Evolutionary conservation across 768 basidiomycete genomes (phyloP), one percentile per base, ranked within the genome.

Genomic region (Hericium rajendrae): DNA sequence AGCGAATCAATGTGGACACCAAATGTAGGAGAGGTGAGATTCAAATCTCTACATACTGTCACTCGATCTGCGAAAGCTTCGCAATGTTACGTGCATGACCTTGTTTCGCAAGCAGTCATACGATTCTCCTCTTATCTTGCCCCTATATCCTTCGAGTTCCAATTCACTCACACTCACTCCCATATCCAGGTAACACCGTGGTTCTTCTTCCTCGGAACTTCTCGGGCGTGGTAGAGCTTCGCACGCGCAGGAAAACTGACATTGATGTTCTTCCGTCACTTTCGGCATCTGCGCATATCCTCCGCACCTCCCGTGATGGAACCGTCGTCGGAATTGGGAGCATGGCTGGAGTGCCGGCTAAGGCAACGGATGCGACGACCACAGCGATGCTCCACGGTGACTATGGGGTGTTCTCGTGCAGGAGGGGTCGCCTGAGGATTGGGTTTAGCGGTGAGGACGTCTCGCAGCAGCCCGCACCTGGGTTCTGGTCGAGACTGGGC

Each of bases 391-490:
- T 15, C 28, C 48, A 20, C 15, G 57, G 54, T 8, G 61, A 62
- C 48, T 52, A 40, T 16, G 61, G 54, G 41, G 50, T 54, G 51
- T 38, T 62, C 11, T 38, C 20, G 37, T 56, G 56, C 32, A 60
- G 61, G 37, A 57, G 22, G 40, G 61, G 57, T 4, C 54, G 32
- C 28, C 51, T 62, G 24, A 49, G 56, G 54, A 39, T 62, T 15
- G 62, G 62, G 15, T 62, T 54, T 26, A 62, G 60, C 38, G 60
- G 59, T 13, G 62, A 60, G 55, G 62, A 62, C 32, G 24, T 43
- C 32, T 48, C 51, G 38, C 16, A 6, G 3, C 53, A 56, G 40
- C 26, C 54, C 22, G 50, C 22, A 37, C 26, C 26, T 26, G 32
- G 32, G 15, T 51, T 51, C 50, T 37, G 43, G 43, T 20, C n/a